Percentiles rank a stretch among this genome's conserved stretches.
Conservation (phyloP, 371 early-diverging fungal species). For the Haplosporangium sp. region DNA sequence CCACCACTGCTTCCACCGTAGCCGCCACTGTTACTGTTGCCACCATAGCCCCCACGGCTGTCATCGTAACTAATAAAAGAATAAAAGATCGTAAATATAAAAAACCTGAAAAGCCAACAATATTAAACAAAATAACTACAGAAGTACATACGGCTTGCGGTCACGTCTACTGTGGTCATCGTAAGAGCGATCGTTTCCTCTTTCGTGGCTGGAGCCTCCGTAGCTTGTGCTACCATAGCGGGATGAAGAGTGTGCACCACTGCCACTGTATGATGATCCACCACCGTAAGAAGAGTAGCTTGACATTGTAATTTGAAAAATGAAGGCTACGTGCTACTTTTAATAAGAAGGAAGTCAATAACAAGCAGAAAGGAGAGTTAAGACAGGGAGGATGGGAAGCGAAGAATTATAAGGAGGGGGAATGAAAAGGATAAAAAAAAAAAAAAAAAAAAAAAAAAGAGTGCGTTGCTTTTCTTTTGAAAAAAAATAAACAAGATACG, state of each 20-base stretch:
- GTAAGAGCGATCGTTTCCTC: conserved; percentile 69
- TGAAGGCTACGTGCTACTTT: neutral
- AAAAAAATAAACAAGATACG: neutral
- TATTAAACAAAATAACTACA: too few species aligned
- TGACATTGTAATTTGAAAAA: conserved; percentile 13
- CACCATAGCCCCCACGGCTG: conserved; percentile 57
- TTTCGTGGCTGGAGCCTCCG: conserved; percentile 54
- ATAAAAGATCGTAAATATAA: neutral
- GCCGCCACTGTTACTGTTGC: conserved; percentile 58
- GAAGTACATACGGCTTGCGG: conserved; percentile 62
- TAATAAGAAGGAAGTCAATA: neutral
- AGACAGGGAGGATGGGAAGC: neutral
- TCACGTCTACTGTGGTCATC: conserved; percentile 67
- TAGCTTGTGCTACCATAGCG: conserved; percentile 36
- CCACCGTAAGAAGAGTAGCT: conserved; percentile 45
- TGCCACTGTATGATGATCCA: conserved; percentile 23
- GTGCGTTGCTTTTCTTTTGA: too few species aligned
- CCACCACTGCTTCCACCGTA: conserved; percentile 36
- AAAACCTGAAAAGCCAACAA: neutral
- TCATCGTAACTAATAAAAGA: conserved; percentile 60
- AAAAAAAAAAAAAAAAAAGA: neutral
- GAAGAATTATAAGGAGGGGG: neutral
- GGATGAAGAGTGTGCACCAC: conserved; percentile 24
- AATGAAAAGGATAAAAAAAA: neutral
- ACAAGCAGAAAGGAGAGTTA: neutral